Conservation (phyloP, 2,329 filamentous ascomycete genomes). For the Fusarium sambucinum region DNA sequence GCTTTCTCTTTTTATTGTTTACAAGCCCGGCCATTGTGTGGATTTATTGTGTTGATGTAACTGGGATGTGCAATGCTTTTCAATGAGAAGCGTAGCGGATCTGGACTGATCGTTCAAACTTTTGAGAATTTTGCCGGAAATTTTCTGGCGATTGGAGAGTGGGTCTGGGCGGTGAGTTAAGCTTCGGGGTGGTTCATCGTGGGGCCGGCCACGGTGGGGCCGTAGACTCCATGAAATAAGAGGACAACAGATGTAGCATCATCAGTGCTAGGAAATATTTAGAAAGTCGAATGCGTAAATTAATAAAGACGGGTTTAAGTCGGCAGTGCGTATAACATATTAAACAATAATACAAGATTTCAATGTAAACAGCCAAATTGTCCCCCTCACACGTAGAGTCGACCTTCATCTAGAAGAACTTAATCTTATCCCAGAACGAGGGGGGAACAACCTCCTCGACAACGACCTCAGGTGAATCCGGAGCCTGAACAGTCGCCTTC, state of each 20-base stretch:
- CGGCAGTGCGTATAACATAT: not conserved
- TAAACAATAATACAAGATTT: conserved; percentile 12
- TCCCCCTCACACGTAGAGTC: not conserved
- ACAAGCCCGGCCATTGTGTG: conserved; percentile 51
- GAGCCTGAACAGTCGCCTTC: conserved; percentile 70
- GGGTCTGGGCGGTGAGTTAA: conserved; percentile 46
- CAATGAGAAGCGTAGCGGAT: conserved; percentile 30
- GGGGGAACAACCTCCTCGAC: conserved; percentile 44
- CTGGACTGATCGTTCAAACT: conserved; percentile 42
- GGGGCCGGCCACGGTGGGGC: conserved; percentile 27
- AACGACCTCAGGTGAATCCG: conserved; percentile 46
- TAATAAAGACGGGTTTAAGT: not conserved
- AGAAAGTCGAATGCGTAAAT: no score
- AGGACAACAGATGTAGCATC: not conserved
- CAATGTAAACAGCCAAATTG: not conserved
- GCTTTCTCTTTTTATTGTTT: conserved; percentile 54
- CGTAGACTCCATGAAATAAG: not conserved
- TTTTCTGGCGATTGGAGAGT: conserved; percentile 46
- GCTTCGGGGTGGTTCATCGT: conserved; percentile 16
- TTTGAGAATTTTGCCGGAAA: conserved; percentile 48
- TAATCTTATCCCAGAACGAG: conserved; percentile 63
- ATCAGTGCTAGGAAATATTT: not conserved
- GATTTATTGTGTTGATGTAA: conserved; percentile 22
- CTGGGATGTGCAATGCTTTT: conserved; percentile 21
- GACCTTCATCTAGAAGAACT: conserved; percentile 27